These are phyloP conservation scores for Emergomyces africanus DNA, from an alignment of 2,329 filamentous ascomycete species.

Conservation along the genomic window DNA sequence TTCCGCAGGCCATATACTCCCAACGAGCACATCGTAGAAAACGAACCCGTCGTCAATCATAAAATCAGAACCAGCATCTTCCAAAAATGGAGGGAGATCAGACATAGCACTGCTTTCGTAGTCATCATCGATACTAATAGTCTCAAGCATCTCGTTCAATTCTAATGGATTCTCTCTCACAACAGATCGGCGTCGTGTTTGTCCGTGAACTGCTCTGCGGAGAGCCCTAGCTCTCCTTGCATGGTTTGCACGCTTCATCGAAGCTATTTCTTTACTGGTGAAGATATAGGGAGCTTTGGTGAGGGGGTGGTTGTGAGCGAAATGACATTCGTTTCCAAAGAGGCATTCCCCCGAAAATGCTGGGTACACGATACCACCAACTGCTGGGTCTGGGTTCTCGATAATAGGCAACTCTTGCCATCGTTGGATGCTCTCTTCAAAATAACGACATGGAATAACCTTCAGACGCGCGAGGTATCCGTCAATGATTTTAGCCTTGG, in stretches of 20 bases:
- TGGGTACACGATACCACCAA: neutral
- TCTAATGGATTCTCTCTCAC: neutral
- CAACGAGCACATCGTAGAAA: neutral
- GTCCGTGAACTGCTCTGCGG: neutral
- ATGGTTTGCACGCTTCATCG: conserved; percentile 6
- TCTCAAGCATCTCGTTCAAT: neutral
- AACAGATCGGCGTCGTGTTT: too few relatives aligned
- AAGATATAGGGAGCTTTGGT: conserved; percentile 11
- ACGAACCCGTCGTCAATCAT: neutral
- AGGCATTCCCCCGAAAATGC: conserved; percentile 13
- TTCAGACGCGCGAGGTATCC: conserved; percentile 15
- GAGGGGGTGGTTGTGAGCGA: conserved; percentile 13
- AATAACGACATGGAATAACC: conserved; percentile 16
- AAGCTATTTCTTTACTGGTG: conserved; percentile 4
- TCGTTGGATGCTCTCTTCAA: conserved; percentile 9
- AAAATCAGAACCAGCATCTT: neutral
- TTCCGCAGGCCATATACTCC: neutral
- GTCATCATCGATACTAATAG: neutral
- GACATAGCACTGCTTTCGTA: neutral
- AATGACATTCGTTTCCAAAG: conserved; percentile 20
- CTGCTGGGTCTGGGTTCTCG: neutral
- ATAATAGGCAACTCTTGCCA: conserved; percentile 3
- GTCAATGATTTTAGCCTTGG: conserved; percentile 15
- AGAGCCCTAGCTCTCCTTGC: neutral
- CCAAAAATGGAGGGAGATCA: neutral